Evolutionary conservation across 768 basidiomycete species (phyloP).

Genomic region (Russula earlei): DNA sequence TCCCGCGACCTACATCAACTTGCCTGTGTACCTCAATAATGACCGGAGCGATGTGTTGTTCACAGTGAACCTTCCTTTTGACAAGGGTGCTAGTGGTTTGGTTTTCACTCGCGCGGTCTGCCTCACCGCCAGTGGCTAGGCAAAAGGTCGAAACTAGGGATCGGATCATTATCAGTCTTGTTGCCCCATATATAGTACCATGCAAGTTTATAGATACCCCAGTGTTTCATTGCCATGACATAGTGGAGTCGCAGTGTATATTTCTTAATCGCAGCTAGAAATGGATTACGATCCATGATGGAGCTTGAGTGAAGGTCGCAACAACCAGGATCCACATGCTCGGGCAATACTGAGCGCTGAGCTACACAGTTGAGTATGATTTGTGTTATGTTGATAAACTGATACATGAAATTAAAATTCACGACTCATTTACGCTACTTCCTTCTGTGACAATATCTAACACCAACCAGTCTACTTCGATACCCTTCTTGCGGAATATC

Average conservation of each 20-base stretch:
- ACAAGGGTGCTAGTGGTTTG: slow-evolving; percentile 51
- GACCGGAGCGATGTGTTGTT: slow-evolving; percentile 87
- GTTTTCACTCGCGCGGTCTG: slow-evolving; percentile 87
- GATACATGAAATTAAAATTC: not conserved
- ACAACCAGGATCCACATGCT: not conserved
- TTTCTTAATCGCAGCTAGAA: not conserved
- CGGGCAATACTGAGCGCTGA: not conserved
- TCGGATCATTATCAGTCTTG: not conserved
- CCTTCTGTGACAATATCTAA: slow-evolving; percentile 52
- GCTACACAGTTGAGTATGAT: not conserved
- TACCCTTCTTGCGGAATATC: slow-evolving; percentile 60
- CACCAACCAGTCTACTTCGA: slow-evolving; percentile 88
- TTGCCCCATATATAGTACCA: slow-evolving; percentile 2
- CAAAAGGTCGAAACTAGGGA: not conserved
- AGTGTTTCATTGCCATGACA: not conserved
- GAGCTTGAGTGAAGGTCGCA: too few relatives aligned
- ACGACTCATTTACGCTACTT: slow-evolving; percentile 24
- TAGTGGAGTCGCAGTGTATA: not conserved
- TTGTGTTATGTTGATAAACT: not conserved
- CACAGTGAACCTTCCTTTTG: slow-evolving; percentile 78
- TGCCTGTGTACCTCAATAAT: slow-evolving; percentile 89
- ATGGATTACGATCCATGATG: too few relatives aligned
- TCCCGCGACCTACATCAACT: slow-evolving; percentile 45
- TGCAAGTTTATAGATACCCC: not conserved
- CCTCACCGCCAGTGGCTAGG: slow-evolving; percentile 49